These are phyloP conservation scores for Madurella mycetomatis DNA, from an alignment of 2,329 filamentous ascomycete genomes.

Conservation along the genomic window DNA sequence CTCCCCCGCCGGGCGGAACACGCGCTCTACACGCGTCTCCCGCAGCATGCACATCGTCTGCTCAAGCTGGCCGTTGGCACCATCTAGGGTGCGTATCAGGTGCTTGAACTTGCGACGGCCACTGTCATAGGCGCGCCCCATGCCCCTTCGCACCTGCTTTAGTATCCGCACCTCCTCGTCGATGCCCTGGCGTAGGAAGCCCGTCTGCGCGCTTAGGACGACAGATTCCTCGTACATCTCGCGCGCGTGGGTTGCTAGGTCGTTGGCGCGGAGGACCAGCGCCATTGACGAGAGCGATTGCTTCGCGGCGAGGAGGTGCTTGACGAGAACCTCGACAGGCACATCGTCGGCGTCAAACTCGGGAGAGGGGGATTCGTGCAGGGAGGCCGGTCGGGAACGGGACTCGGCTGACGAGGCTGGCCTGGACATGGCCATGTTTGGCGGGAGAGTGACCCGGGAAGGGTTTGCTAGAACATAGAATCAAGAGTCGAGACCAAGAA, in stretches of 20 bases:
- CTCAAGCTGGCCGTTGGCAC: slow-evolving; percentile 59
- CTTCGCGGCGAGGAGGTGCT: slow-evolving; percentile 81
- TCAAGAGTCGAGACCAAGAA: too few relatives aligned
- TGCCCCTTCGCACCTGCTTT: slow-evolving; percentile 44
- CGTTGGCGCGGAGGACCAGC: slow-evolving; percentile 79
- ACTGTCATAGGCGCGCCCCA: slow-evolving; percentile 53
- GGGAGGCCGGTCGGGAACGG: slow-evolving; percentile 14
- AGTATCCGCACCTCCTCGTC: slow-evolving; percentile 52
- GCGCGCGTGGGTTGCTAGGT: slow-evolving; percentile 74
- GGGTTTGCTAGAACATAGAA: too few relatives aligned
- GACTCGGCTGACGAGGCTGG: slow-evolving; percentile 16
- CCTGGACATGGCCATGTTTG: slow-evolving; percentile 11
- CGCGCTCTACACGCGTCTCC: slow-evolving; percentile 58
- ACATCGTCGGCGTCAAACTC: slow-evolving; percentile 38
- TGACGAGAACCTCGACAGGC: slow-evolving; percentile 72
- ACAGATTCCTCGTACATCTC: slow-evolving; percentile 73
- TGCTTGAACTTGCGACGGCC: slow-evolving; percentile 57
- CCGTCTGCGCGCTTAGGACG: slow-evolving; percentile 63
- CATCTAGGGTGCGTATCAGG: slow-evolving; percentile 62
- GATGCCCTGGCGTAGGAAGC: slow-evolving; percentile 63
- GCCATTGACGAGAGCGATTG: slow-evolving; percentile 79
- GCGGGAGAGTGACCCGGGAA: not conserved
- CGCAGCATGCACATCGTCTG: slow-evolving; percentile 62
- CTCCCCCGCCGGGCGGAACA: slow-evolving; percentile 56
- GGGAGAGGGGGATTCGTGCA: slow-evolving; percentile 19